Evolutionary conservation across 768 basidiomycete species (phyloP).

Genomic region (Trametes cinnabarina): DNA sequence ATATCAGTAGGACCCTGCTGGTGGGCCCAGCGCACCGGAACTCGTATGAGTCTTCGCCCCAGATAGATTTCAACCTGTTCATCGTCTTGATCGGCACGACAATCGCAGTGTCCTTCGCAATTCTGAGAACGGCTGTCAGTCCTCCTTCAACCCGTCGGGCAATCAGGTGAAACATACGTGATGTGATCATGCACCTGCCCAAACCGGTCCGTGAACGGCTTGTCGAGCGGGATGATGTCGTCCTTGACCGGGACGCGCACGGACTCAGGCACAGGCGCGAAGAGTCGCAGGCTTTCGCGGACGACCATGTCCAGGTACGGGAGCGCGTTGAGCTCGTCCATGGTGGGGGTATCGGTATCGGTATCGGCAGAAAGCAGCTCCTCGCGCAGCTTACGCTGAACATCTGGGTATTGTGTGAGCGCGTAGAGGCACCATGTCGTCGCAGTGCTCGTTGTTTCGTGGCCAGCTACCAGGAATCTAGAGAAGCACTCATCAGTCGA

Average conservation of each 20-base stretch:
- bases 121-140: neutral
- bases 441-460: constrained; percentile 42
- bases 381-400: constrained; percentile 39
- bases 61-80: constrained; percentile 51
- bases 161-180: neutral
- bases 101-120: constrained; percentile 30
- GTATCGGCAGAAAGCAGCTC: constrained; percentile 45
- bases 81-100: constrained; percentile 50
- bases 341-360: constrained; percentile 47
- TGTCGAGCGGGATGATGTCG: constrained; percentile 51
- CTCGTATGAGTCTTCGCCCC: constrained; percentile 61
- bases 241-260: constrained; percentile 45
- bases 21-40: constrained; percentile 40
- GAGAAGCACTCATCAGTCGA: too few relatives aligned
- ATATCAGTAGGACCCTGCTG: too few relatives aligned
- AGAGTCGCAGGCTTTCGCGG: constrained; percentile 55
- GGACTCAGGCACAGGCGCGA: constrained; percentile 48
- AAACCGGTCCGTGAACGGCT: constrained; percentile 27
- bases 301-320: constrained; percentile 67
- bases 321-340: constrained; percentile 66
- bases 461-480: constrained; percentile 36
- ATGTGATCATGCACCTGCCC: constrained; percentile 19
- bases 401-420: constrained; percentile 35
- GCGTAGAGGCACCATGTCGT: constrained; percentile 38
- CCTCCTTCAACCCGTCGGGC: too few relatives aligned